Evolutionary conservation across 768 basidiomycete species (phyloP), one percentile per base, ranked within the genome.

Genomic region (Phlebiopsis flavidoalba): DNA sequence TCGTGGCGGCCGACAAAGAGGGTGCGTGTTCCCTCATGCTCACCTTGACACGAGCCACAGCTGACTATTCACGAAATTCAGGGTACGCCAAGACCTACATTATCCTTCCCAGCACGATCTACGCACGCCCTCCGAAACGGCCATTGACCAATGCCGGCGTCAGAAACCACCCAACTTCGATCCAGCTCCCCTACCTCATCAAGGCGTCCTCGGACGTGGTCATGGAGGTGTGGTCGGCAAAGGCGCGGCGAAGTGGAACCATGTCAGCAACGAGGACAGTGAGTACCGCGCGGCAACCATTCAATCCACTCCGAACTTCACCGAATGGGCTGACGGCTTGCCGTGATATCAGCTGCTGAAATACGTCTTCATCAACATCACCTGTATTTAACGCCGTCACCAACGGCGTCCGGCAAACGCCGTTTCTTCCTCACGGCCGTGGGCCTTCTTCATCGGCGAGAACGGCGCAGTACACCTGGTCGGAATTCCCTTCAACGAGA

Each of bases 231-330:
- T 83, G 67, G 73, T 88, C 3, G 85, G 86, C 0, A 67, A 77
- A 43, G 86, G 87, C 0, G 71, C 76, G 65, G 87, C 87, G 60
- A 46, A 83, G 2, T 88, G 84, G 86, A 77, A 80, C 0, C 75
- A 83, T 61, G 80, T 86, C 19, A 76, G 83, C 59, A 75, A 85
- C 50, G 71, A 78, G 37, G 84, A 86, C 33, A 72, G 84, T 83
- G 59, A 55, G 76, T 58, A 17, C 64, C 15, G 2, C n/a, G 6
- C 8, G 26, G 37, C 36, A 33, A 15, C n/a, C n/a, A n/a, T n/a
- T n/a, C n/a, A 31, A 10, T 17, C 31, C 46, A 5, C 50, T 55
- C n/a, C 21, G 40, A 22, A 19, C 31, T 11, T 64, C 4, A 15
- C 31, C 40, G 26, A 52, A 33, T 56, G 12, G 50, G 6, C 26